Conservation (phyloP, 2,329 filamentous ascomycete species). For the Aspergillus sclerotialis region DNA sequence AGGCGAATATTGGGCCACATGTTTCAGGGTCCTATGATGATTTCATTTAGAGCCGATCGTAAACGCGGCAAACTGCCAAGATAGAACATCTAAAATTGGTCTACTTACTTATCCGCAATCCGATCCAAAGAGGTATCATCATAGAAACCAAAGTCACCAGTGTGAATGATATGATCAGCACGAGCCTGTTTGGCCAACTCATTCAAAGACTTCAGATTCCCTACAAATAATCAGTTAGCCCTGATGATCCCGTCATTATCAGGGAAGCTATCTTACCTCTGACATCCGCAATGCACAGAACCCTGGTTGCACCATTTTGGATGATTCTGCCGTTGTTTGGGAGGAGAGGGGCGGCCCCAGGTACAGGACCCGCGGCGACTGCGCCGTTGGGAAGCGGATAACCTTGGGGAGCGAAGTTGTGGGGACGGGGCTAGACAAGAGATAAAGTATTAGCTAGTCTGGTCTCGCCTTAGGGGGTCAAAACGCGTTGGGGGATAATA, state of each 20-base stretch:
- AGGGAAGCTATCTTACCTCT: too few species aligned
- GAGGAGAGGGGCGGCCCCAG: conserved; percentile 42
- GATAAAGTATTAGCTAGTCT: conserved; percentile 15
- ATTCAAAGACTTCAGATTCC: conserved; percentile 91
- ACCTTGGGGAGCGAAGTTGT: conserved; percentile 37
- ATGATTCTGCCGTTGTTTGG: conserved; percentile 46
- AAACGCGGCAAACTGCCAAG: too few species aligned
- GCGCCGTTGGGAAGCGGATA: conserved; percentile 42
- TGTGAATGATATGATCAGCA: conserved; percentile 97
- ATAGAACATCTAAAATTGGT: too few species aligned
- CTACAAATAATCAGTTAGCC: conserved; percentile 40
- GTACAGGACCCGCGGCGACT: conserved; percentile 32
- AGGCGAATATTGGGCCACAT: conserved; percentile 97
- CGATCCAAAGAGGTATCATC: conserved; percentile 91
- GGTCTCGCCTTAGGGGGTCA: conserved; percentile 2
- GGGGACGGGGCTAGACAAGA: conserved; percentile 33
- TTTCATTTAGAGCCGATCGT: too few species aligned
- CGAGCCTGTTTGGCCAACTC: conserved; percentile 90
- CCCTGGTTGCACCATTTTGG: conserved; percentile 40
- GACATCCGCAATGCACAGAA: conserved; percentile 46
- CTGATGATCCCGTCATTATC: background rate
- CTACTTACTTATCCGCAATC: conserved; percentile 89
- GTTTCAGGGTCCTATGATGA: conserved; percentile 73
- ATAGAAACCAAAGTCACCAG: conserved; percentile 98
- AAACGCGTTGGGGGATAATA: conserved; percentile 8